These are phyloP conservation scores for Stagonosporopsis rhizophila DNA, from an alignment of 2,329 filamentous ascomycete species.

Conservation along the genomic window DNA sequence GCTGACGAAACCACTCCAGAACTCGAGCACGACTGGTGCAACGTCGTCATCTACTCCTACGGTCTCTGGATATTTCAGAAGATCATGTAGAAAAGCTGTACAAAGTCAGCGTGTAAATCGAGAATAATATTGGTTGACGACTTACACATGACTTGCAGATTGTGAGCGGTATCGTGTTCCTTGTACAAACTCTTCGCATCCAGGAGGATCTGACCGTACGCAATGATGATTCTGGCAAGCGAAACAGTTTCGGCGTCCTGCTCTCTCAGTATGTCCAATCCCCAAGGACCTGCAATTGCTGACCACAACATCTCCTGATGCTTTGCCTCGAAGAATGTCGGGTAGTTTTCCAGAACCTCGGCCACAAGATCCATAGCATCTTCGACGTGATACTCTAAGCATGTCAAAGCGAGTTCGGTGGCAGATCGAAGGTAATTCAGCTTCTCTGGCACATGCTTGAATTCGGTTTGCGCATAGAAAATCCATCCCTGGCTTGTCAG, in stretches of 20 bases:
- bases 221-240: conserved; percentile 46
- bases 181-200: conserved; percentile 52
- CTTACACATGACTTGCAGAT: conserved; percentile 48
- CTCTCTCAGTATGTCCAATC: conserved; percentile 45
- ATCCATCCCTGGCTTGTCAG: conserved; percentile 69
- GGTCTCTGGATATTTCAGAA: conserved; percentile 71
- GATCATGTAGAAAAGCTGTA: conserved; percentile 63
- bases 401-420: conserved; percentile 66
- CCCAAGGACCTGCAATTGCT: conserved; percentile 44
- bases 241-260: conserved; percentile 45
- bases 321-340: conserved; percentile 44
- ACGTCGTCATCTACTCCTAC: conserved; percentile 76
- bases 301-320: conserved; percentile 45
- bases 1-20: conserved; percentile 81
- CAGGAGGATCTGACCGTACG: conserved; percentile 44
- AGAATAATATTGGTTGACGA: not conserved
- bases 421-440: conserved; percentile 67
- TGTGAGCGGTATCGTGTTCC: conserved; percentile 52
- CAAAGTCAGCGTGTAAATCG: conserved; percentile 12
- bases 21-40: conserved; percentile 77
- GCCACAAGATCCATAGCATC: conserved; percentile 49
- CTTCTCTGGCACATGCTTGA: conserved; percentile 64
- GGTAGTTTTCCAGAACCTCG: conserved; percentile 46
- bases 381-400: conserved; percentile 64
- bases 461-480: conserved; percentile 72